These are phyloP conservation scores for Purpureocillium lavendulum DNA, from an alignment of 2,329 filamentous ascomycete genomes.

Conservation along the genomic window DNA sequence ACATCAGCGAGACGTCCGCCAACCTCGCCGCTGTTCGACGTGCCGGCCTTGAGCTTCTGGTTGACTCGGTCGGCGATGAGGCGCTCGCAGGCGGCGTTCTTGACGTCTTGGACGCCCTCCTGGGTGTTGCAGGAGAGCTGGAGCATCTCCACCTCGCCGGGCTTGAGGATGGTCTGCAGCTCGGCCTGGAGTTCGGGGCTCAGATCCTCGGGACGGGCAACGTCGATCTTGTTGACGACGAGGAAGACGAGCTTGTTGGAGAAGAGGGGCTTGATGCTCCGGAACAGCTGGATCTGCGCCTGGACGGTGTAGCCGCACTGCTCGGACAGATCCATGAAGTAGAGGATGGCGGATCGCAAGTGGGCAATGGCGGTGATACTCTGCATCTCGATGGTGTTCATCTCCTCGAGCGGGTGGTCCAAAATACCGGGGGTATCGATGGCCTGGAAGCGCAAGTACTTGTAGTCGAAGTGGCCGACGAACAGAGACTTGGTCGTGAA, in stretches of 20 bases:
- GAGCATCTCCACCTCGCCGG: slow-evolving; percentile 84
- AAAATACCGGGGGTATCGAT: slow-evolving; percentile 98
- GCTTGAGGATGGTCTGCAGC: slow-evolving; percentile 72
- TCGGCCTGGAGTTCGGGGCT: slow-evolving; percentile 69
- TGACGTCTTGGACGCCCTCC: slow-evolving; percentile 88
- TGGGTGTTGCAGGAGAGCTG: slow-evolving; percentile 92
- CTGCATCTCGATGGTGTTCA: slow-evolving; percentile 99
- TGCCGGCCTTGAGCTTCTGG: slow-evolving; percentile 92
- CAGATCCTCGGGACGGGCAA: slow-evolving; percentile 79
- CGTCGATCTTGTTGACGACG: slow-evolving; percentile 97
- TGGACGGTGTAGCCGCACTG: slow-evolving; percentile 92
- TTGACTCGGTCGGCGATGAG: slow-evolving; percentile 88
- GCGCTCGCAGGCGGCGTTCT: slow-evolving; percentile 89
- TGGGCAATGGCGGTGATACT: slow-evolving; percentile 95
- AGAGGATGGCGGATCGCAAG: slow-evolving; percentile 86
- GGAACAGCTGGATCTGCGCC: slow-evolving; percentile 90
- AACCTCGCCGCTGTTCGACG: slow-evolving; percentile 64
- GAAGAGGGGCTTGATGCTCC: slow-evolving; percentile 94
- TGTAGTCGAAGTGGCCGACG: slow-evolving; percentile 96
- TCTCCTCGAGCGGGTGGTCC: slow-evolving; percentile 95
- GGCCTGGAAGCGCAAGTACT: slow-evolving; percentile 54
- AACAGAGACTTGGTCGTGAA: slow-evolving; percentile 98
- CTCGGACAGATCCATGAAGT: slow-evolving; percentile 97
- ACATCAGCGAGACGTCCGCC: slow-evolving; percentile 83
- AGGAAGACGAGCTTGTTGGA: slow-evolving; percentile 96